Evolutionary conservation across 2,329 filamentous ascomycete species (phyloP), one percentile per base, ranked within the genome.

Genomic region (Xylariomycetidae sp.): DNA sequence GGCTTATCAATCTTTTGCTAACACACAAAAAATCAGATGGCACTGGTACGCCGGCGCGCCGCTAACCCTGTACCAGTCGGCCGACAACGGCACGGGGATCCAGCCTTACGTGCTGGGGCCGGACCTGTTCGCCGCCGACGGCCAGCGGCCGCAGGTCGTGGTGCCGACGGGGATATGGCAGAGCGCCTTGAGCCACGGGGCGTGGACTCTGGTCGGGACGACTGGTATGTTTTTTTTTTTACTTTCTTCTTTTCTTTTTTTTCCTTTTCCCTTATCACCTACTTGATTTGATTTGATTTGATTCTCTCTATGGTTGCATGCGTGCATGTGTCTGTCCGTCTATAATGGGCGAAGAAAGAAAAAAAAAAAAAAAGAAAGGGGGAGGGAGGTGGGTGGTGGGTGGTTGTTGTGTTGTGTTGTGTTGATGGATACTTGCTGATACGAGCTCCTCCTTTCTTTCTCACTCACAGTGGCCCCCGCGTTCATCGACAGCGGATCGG

Each of bases 11-110:
- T n/a, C n/a, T n/a, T n/a, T n/a, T n/a, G n/a, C n/a, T n/a, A n/a
- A n/a, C n/a, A n/a, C n/a, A n/a, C n/a, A n/a, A n/a, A n/a, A n/a
- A n/a, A n/a, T n/a, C n/a, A n/a, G n/a, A n/a, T 74, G 71, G 71
- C 71, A 75, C 45, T 69, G 66, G 51, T 74, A 75, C 31, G 70
- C 67, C 7, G 71, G 71, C 5, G 68, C 70, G 6, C 70, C 70
- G 1, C 47, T 75, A 30, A 58, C 50, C 9, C 49, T 74, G 8
- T 66, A 60, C 3, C 51, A 72, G 1, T 68, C 67, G 2, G 48
- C 37, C 14, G 51, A 73, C 31, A 58, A 73, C 34, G 68, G 67
- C 3, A 51, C 46, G 45, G 56, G 52, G 23, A 54, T 54, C 41
- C 51, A 56, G 5, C 37, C 57, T 22, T 41, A 51, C 7, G 45